phyloP scores from a whole-genome alignment of 2,329 filamentous ascomycete genomes.

The Aspergillus thermomutatus region DNA sequence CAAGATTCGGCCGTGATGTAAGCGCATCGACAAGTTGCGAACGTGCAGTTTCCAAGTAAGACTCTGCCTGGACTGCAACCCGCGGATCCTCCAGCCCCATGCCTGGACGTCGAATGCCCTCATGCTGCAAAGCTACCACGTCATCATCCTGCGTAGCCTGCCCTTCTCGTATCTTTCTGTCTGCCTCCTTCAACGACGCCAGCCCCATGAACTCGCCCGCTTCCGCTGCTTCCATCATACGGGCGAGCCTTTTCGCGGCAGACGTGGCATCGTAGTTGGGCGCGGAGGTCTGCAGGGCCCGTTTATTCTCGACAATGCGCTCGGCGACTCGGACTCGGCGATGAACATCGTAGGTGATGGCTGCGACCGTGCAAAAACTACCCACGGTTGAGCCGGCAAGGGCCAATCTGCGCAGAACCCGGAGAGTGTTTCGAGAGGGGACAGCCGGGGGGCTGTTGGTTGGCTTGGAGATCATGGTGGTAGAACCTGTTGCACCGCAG shows the following conservation, averaged over 20 bases:
- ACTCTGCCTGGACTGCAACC: neutral
- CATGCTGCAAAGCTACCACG: neutral
- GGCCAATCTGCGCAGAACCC: conserved; percentile 35
- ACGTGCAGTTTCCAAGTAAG: conserved; percentile 3
- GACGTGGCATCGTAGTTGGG: conserved; percentile 41
- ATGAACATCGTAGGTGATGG: conserved; percentile 42
- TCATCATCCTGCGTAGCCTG: conserved; percentile 1
- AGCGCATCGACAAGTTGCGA: neutral
- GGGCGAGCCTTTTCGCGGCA: conserved; percentile 33
- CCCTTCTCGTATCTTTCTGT: conserved; percentile 14
- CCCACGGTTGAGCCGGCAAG: conserved; percentile 38
- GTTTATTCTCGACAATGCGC: conserved; percentile 44
- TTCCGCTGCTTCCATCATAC: conserved; percentile 45
- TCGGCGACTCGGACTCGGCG: conserved; percentile 40
- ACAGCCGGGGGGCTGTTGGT: conserved; percentile 29
- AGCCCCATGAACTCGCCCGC: conserved; percentile 41
- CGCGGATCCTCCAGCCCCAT: neutral
- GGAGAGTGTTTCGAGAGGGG: conserved; percentile 44
- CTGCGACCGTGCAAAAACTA: conserved; percentile 39
- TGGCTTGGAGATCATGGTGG: conserved; percentile 32
- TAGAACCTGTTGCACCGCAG: conserved; percentile 21
- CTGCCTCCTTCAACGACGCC: conserved; percentile 32
- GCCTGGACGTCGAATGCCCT: neutral
- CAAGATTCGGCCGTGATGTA: neutral
- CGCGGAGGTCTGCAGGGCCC: conserved; percentile 38